A percentile compares a stretch with the other conserved stretches of the same genome.
These are phyloP conservation scores for Penicillium dipodomyicola DNA, from an alignment of 495 filamentous ascomycete species.

Conservation along the genomic window DNA sequence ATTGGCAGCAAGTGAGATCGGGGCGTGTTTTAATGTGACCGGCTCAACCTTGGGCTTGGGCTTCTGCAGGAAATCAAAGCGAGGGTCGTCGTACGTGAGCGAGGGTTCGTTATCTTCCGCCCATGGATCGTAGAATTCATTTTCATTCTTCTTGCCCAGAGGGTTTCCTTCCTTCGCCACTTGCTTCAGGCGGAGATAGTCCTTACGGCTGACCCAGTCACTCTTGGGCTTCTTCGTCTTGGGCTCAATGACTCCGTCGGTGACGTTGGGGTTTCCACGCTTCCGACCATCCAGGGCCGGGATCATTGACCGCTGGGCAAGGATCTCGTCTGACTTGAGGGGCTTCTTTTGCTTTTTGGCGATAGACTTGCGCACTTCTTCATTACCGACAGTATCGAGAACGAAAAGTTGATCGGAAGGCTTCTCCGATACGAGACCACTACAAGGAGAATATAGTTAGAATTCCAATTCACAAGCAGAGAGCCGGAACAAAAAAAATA, in stretches of 20 bases:
- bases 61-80: constrained; percentile 62
- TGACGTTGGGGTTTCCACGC: constrained; percentile 55
- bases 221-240: constrained; percentile 68
- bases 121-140: constrained; percentile 75
- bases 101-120: constrained; percentile 46
- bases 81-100: constrained; percentile 44
- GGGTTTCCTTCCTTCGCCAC: constrained; percentile 72
- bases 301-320: constrained; percentile 77
- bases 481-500: background rate
- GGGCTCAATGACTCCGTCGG: constrained; percentile 65
- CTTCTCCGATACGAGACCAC: constrained; percentile 80
- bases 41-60: constrained; percentile 67
- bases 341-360: constrained; percentile 71
- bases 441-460: constrained; percentile 32
- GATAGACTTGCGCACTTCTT: constrained; percentile 56
- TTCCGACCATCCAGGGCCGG: constrained; percentile 75
- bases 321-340: constrained; percentile 86
- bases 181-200: constrained; percentile 70
- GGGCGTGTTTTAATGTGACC: constrained; percentile 68
- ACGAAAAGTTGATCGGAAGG: constrained; percentile 76
- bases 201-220: constrained; percentile 75
- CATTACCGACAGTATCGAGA: constrained; percentile 71
- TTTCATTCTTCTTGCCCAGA: constrained; percentile 51
- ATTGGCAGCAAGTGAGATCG: constrained; percentile 74
- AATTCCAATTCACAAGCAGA: background rate